Base-by-base conservation (phyloP, 2,329 filamentous ascomycete genomes). In the Scortechinia acanthostroma region DNA sequence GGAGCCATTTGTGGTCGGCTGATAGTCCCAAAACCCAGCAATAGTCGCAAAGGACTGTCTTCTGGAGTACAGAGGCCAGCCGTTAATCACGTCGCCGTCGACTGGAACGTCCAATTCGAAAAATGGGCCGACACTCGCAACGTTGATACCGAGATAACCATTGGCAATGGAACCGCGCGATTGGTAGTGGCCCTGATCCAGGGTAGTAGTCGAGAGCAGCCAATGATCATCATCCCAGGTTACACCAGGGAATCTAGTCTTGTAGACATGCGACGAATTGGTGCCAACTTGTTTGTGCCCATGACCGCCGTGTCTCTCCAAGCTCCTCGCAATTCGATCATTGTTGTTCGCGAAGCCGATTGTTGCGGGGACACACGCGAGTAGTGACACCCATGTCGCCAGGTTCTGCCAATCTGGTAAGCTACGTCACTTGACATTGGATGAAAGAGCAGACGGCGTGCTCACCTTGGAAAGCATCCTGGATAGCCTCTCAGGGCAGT, bases 21-120 rank as follows among this genome's bases (percentile, higher is more conserved):
- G 77, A 2, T 63, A 68, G 50, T 85, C 74, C 59, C 73, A 86
- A 54, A 88, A 87, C 1, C 83, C 83, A 3, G 77, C 73, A 28
- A 88, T 73, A 0, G 81, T 86, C 1, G 77, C 77, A 55, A 87
- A 86, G 0, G 76, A 74, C 56, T 85, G 80, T 19, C 83, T 69
- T 21, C 70, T 63, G 46, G 76, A 74, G 57, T 76, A 83, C 2
- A 87, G 63, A 3, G 83, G 83, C 83, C 83, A 88, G 3, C 81
- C 83, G 48, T 71, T 79, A 50, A 80, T 75, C n/a, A 48, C 45
- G 21, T 52, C 50, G 21, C 54, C 51, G 20, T 50, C 47, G 2
- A 51, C 49, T 1, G 50, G 48, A 1, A 43, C 33, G 22, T 58
- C 56, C 2, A 48, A 17, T 45, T 58, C 56, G 22, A 58, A 58